phyloP scores from a whole-genome alignment of 116 monocot species.

The Cymodocea nodosa region DNA sequence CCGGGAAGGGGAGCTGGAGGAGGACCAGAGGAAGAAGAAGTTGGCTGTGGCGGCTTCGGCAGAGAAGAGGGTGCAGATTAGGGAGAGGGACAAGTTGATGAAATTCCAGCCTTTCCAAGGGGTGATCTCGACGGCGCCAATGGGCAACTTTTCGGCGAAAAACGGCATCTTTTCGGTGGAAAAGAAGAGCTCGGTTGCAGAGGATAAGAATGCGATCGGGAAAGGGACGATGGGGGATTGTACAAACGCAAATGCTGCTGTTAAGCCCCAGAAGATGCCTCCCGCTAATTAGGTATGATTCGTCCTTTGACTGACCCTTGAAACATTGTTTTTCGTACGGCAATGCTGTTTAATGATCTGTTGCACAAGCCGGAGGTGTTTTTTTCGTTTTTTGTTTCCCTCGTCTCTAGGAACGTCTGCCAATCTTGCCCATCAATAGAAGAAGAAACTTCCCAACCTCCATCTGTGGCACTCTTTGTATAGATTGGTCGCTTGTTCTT shows the following conservation, averaged over 20 bases:
- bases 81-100: conserved; percentile 31
- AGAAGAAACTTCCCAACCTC: too few relatives aligned
- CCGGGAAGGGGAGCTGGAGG: background rate
- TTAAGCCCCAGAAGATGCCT: background rate
- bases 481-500: too few relatives aligned
- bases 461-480: too few relatives aligned
- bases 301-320: too few relatives aligned
- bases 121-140: conserved; percentile 6
- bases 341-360: too few relatives aligned
- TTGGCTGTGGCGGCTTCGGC: background rate
- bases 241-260: background rate
- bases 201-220: background rate
- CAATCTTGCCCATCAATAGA: too few relatives aligned
- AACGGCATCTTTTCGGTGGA: background rate
- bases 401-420: too few relatives aligned
- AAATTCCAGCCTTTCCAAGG: conserved; percentile 17
- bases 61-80: conserved; percentile 18
- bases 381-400: too few relatives aligned
- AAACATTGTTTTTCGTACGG: too few relatives aligned
- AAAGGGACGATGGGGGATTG: background rate
- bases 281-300: too few relatives aligned
- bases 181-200: background rate
- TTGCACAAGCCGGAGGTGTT: too few relatives aligned
- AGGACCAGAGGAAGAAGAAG: conserved; percentile 3
- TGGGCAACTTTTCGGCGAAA: background rate